Evolutionary conservation across 148 eudicot genomes (phyloP).

Genomic region (Chenopodium album): DNA sequence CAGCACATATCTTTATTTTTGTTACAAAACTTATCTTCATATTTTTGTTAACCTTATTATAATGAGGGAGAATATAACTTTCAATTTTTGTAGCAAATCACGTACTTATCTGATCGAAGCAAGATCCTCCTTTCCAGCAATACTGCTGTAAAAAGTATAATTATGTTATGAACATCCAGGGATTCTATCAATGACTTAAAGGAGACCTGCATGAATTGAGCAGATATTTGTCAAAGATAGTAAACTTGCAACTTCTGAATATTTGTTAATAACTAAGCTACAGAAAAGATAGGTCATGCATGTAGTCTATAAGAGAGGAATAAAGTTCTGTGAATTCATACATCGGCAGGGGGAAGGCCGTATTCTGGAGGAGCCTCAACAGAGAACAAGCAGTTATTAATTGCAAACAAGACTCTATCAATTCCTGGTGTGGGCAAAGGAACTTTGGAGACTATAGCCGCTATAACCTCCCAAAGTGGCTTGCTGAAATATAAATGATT

Average conservation of each 20-base stretch:
- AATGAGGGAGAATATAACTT: neutral
- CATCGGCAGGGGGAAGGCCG: slow-evolving; percentile 95
- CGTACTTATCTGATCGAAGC: slow-evolving; percentile 82
- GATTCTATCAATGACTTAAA: slow-evolving; percentile 87
- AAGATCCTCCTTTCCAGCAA: slow-evolving; percentile 84
- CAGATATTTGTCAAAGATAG: neutral
- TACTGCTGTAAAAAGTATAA: slow-evolving; percentile 83
- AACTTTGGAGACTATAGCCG: slow-evolving; percentile 57
- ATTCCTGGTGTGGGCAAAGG: slow-evolving; percentile 87
- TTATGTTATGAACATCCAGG: slow-evolving; percentile 89
- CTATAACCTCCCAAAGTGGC: slow-evolving; percentile 89
- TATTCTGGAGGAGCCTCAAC: slow-evolving; percentile 85
- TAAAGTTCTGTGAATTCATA: slow-evolving; percentile 29
- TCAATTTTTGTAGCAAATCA: slow-evolving; percentile 13
- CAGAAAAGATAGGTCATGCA: slow-evolving; percentile 9
- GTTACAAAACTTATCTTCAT: neutral
- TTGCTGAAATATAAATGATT: slow-evolving; percentile 54
- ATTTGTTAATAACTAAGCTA: neutral
- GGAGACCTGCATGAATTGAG: slow-evolving; percentile 64
- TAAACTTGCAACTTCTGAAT: neutral
- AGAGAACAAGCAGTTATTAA: slow-evolving; percentile 81
- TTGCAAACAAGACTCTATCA: slow-evolving; percentile 75
- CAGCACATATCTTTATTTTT: no score
- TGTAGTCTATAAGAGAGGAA: neutral
- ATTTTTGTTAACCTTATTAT: neutral